These are phyloP conservation scores for Trypanosoma boissoni DNA, from an alignment of 208 protist species.

Conservation along the genomic window DNA sequence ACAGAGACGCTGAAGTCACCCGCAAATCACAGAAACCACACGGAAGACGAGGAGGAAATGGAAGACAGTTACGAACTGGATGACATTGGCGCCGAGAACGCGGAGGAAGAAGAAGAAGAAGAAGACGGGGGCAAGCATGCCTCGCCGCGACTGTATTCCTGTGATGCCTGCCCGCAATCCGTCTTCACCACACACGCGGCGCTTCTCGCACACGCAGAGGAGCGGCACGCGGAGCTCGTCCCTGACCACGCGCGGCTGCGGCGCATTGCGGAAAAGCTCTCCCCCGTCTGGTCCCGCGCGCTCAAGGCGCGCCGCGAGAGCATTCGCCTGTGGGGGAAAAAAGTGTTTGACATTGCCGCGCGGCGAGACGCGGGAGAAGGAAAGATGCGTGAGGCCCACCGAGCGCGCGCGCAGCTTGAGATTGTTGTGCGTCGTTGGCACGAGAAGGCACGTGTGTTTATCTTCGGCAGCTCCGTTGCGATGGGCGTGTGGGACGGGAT, in stretches of 20 bases:
- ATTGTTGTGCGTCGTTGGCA: conserved; percentile 74
- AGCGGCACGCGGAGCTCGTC: conserved; percentile 40
- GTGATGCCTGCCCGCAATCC: conserved; percentile 66
- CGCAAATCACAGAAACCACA: conserved; percentile 11
- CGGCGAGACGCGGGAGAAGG: conserved; percentile 69
- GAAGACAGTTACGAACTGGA: neutral
- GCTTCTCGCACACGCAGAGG: conserved; percentile 54
- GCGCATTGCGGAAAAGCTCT: conserved; percentile 41
- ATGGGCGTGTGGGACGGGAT: conserved; percentile 87
- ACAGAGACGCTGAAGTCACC: conserved; percentile 2
- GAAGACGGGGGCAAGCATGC: neutral
- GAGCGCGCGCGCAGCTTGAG: conserved; percentile 80
- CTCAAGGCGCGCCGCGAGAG: conserved; percentile 25
- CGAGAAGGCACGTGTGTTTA: conserved; percentile 66
- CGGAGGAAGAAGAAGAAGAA: conserved; percentile 9
- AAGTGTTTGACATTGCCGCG: conserved; percentile 51
- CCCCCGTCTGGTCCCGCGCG: conserved; percentile 44
- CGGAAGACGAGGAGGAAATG: conserved; percentile 15
- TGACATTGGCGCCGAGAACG: neutral
- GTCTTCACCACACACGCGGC: conserved; percentile 45
- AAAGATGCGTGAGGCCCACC: conserved; percentile 78
- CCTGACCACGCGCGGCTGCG: conserved; percentile 57
- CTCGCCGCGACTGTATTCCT: conserved; percentile 46
- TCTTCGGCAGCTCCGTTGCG: conserved; percentile 83
- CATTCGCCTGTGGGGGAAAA: conserved; percentile 44